Evolutionary conservation across 2,329 filamentous ascomycete genomes (phyloP).

Genomic region (Calonectria honghensis): DNA sequence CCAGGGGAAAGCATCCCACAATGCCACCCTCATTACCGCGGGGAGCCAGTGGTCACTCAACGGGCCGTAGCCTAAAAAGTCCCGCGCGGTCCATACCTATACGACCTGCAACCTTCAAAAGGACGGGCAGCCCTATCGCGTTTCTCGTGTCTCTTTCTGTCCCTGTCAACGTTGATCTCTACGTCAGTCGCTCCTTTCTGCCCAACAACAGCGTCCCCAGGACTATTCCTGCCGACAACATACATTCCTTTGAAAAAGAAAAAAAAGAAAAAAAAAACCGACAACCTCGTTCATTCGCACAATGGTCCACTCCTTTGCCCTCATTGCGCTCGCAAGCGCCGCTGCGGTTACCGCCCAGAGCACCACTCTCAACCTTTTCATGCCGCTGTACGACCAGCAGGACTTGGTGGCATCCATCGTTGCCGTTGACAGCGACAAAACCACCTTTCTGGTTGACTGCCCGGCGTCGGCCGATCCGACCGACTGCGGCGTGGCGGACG

Average conservation of each 20-base stretch:
- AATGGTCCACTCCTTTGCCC: slow-evolving; percentile 54
- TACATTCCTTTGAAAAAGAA: slow-evolving; percentile 41
- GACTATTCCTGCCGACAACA: slow-evolving; percentile 21
- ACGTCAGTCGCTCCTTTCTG: slow-evolving; percentile 34
- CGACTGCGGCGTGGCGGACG: slow-evolving; percentile 53
- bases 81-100: slow-evolving; percentile 3
- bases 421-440: slow-evolving; percentile 52
- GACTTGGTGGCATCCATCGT: slow-evolving; percentile 57
- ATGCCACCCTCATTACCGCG: slow-evolving; percentile 18
- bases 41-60: slow-evolving; percentile 1
- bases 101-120: slow-evolving; percentile 27
- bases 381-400: slow-evolving; percentile 51
- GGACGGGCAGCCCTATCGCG: slow-evolving; percentile 23
- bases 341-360: slow-evolving; percentile 52
- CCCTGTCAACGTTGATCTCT: slow-evolving; percentile 20
- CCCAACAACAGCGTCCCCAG: slow-evolving; percentile 2
- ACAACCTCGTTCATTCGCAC: slow-evolving; percentile 34
- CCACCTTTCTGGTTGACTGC: slow-evolving; percentile 58
- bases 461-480: slow-evolving; percentile 38
- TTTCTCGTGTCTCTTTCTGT: neutral
- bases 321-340: slow-evolving; percentile 51
- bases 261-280: neutral
- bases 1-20: slow-evolving; percentile 27
- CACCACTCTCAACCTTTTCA: slow-evolving; percentile 55
- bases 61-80: slow-evolving; percentile 22